Base-by-base conservation (phyloP, 331 rosid genomes). In the Prunus yedoensis region DNA sequence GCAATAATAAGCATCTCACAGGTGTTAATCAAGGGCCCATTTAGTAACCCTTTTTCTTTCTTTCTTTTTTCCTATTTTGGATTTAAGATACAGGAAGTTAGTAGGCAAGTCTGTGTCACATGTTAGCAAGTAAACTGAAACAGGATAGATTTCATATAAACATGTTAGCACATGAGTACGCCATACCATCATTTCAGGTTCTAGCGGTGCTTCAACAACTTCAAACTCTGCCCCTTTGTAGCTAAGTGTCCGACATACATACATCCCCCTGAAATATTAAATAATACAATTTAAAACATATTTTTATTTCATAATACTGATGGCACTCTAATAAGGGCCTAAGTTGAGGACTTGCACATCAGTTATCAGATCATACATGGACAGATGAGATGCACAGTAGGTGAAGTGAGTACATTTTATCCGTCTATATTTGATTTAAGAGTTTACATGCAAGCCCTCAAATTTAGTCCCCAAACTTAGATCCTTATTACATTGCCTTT, bases 191-290 rank as follows among this genome's bases (percentile, higher is more conserved):
- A 95, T 95, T 77, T 90, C 85, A 69, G 88, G 89, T 84, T 95
- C 99, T 81, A 95, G 82, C 25, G 92, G 91, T 64, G 96, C 97
- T 78, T 95, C 97, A 59, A 89, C 80, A 80, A 92, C 96, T 79
- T 92, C 99, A 84, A 95, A 95, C 82, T 95, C 97, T 12, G 77
- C 89, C 83, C 97, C 99, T 74, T 83, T 81, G 77, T 95, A 95
- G 90, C 99, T 92, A 75, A 95, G 97, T 18, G 97, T 95, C 70
- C 99, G 97, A 59, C 97, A 95, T 62, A 92, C 84, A 74, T 95
- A 95, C 99, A 95, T 95, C 13, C 99, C 99, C 96, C 99, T 95
- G 81, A 77, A 85, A 84, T 47, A 77, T 61, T 28, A 71, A 85
- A 53, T 27, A 78, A 71, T 43, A 59, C 43, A 60, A 25, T 47